Percentiles rank a stretch among this genome's conserved stretches.
phyloP scores from a whole-genome alignment of 2,329 filamentous ascomycete species.

The Myotisia sp. region DNA sequence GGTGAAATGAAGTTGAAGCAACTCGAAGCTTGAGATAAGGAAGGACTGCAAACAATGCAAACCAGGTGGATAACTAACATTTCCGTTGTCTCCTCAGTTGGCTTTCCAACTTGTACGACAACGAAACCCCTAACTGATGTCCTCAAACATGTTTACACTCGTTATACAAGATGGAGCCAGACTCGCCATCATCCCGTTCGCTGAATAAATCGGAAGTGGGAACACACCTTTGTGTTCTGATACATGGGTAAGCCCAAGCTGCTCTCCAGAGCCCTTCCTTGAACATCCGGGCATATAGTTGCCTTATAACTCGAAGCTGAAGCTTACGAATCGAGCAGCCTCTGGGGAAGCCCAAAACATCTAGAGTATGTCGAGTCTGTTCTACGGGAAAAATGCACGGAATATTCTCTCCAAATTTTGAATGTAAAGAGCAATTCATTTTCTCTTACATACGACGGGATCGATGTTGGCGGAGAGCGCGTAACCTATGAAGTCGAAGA shows the following conservation, averaged over 20 bases:
- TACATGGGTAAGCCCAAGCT: slow-evolving; percentile 43
- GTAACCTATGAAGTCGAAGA: slow-evolving; percentile 50
- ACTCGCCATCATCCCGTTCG: too few species aligned
- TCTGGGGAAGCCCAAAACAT: slow-evolving; percentile 49
- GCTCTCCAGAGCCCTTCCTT: neutral
- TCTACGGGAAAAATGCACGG: slow-evolving; percentile 36
- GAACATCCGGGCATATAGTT: too few species aligned
- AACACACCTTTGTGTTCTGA: slow-evolving; percentile 46
- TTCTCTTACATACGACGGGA: slow-evolving; percentile 49
- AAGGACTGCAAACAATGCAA: too few species aligned
- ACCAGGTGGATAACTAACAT: too few species aligned
- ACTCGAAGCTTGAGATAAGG: too few species aligned
- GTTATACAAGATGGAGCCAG: too few species aligned
- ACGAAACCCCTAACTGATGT: too few species aligned
- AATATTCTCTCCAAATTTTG: slow-evolving; percentile 39
- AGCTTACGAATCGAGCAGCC: slow-evolving; percentile 22
- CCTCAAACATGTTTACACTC: too few species aligned
- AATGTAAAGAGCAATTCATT: slow-evolving; percentile 43
- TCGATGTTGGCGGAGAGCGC: slow-evolving; percentile 55
- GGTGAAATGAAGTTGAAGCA: too few species aligned
- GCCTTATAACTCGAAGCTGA: neutral
- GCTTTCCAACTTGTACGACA: too few species aligned
- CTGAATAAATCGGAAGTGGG: too few species aligned
- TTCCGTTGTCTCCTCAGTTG: too few species aligned
- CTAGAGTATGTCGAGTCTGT: slow-evolving; percentile 40